Evolutionary conservation across 75 land plant species (phyloP).

Genomic region (Adiantum capillusveneris): DNA sequence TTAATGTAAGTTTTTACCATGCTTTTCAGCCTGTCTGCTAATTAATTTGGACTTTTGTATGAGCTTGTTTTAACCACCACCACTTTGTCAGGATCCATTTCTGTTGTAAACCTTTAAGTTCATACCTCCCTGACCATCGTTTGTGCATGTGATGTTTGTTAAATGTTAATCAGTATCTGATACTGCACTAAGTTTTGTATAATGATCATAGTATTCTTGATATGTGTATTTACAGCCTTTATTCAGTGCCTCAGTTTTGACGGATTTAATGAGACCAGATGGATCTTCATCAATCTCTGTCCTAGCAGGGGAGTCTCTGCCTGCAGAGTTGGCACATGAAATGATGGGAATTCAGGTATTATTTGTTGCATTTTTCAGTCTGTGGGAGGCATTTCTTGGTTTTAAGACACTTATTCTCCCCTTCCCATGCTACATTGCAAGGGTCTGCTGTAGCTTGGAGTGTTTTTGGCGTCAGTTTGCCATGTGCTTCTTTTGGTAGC

Average conservation of each 20-base stretch:
- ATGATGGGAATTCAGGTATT: conserved; percentile 92
- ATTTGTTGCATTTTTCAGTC: background rate
- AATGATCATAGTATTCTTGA: background rate
- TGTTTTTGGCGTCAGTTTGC: conserved; percentile 83
- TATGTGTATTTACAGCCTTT: conserved; percentile 63
- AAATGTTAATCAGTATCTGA: no score
- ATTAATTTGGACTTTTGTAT: no score
- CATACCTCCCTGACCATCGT: no score
- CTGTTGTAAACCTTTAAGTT: no score
- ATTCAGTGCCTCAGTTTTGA: conserved; percentile 72
- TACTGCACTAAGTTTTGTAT: no score
- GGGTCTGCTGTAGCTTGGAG: conserved; percentile 85
- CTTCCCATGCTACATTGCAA: conserved; percentile 35
- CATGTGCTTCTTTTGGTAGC: conserved; percentile 74
- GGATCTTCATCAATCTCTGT: conserved; percentile 77
- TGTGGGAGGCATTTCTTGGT: background rate
- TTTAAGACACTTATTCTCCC: background rate
- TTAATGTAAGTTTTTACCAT: no score
- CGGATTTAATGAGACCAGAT: conserved; percentile 91
- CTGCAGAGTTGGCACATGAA: conserved; percentile 94
- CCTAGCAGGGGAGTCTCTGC: conserved; percentile 60
- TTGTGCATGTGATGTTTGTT: no score
- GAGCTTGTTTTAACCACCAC: no score
- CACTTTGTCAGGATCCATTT: no score
- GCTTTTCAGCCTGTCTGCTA: no score